These are phyloP conservation scores for Phytophthora lateralis DNA, from an alignment of 352 stramenopile species.

Conservation along the genomic window DNA sequence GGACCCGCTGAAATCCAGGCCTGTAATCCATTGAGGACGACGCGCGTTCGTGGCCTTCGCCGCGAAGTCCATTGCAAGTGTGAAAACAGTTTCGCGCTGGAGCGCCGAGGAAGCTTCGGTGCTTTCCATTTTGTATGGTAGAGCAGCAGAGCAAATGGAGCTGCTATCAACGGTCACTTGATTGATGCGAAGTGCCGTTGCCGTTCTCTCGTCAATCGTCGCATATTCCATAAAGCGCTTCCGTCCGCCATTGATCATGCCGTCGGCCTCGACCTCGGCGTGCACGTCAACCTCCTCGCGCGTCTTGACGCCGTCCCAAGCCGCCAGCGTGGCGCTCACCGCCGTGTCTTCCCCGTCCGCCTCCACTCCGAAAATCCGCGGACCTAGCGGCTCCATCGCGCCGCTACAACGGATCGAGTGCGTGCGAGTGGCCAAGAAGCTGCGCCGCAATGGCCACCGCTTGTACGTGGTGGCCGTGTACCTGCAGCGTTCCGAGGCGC, in stretches of 20 bases:
- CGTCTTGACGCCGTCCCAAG: conserved; percentile 28
- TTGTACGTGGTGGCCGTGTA: conserved; percentile 41
- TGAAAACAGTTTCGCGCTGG: too few relatives aligned
- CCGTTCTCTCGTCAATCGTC: not conserved
- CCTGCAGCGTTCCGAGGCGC: conserved; percentile 33
- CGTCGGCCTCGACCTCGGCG: not conserved
- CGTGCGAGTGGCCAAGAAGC: conserved; percentile 34
- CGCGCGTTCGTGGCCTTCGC: too few relatives aligned
- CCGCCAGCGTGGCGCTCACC: conserved; percentile 24
- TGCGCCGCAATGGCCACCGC: conserved; percentile 32
- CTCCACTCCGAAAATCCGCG: conserved; percentile 7
- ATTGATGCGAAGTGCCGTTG: not conserved
- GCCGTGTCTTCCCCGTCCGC: conserved; percentile 2
- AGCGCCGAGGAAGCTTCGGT: too few relatives aligned
- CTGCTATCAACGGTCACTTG: not conserved
- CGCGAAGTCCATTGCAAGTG: too few relatives aligned
- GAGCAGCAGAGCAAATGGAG: not conserved
- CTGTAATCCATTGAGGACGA: too few relatives aligned
- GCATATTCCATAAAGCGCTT: not conserved
- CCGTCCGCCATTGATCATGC: conserved; percentile 8
- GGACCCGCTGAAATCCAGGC: too few relatives aligned
- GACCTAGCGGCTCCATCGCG: conserved; percentile 20
- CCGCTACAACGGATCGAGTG: conserved; percentile 40
- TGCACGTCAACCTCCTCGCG: conserved; percentile 7
- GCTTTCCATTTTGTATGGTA: too few relatives aligned